Evolutionary conservation across 129 eudicot species (phyloP).

Genomic region (Cynara cardunculus): DNA sequence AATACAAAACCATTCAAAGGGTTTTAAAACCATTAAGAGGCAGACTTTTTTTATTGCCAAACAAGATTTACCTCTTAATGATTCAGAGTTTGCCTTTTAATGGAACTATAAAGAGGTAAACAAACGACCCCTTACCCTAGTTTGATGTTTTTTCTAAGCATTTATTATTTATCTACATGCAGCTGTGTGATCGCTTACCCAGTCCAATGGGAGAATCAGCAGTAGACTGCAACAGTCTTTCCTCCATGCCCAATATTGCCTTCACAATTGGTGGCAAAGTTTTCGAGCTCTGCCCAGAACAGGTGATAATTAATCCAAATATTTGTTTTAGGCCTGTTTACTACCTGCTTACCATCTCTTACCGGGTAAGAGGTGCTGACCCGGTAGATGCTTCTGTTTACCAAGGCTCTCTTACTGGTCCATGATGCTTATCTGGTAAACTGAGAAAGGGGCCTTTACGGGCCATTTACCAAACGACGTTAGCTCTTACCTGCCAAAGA

Average conservation of each 20-base stretch:
- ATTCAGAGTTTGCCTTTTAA: no score
- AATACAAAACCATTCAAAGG: no score
- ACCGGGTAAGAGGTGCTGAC: not conserved
- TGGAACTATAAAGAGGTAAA: no score
- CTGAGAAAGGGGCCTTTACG: not conserved
- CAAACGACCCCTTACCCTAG: no score
- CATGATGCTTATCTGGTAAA: not conserved
- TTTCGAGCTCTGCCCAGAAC: constrained; percentile 82
- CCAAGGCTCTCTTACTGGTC: not conserved
- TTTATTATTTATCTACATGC: constrained; percentile 26
- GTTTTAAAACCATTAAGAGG: no score
- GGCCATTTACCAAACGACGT: no score
- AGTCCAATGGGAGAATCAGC: constrained; percentile 98
- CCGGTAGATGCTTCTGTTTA: not conserved
- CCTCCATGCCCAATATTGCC: constrained; percentile 74
- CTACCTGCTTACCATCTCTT: not conserved
- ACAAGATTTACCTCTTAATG: no score
- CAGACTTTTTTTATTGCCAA: no score
- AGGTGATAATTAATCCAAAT: constrained; percentile 42
- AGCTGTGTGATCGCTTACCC: constrained; percentile 88
- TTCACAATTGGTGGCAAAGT: constrained; percentile 80
- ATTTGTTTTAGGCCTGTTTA: not conserved
- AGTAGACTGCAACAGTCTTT: constrained; percentile 67
- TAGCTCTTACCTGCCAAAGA: no score
- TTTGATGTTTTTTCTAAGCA: not conserved